Conservation (phyloP, 1,139 yeast species). For the Taphrina sp. region DNA sequence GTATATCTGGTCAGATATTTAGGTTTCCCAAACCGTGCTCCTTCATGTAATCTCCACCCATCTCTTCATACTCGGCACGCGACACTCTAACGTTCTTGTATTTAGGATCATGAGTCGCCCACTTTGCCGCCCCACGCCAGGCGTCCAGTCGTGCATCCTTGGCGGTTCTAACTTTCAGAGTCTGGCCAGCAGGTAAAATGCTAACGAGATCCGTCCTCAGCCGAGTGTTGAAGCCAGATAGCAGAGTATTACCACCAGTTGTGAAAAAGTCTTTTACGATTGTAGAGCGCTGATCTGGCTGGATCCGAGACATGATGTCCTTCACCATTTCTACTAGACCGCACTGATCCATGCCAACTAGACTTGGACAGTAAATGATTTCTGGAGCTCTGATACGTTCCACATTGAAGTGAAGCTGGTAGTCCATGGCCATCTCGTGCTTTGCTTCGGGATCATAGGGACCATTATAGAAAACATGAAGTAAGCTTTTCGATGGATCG, state of each 20-base stretch:
- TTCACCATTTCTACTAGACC: conserved; percentile 77
- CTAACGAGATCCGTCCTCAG: conserved; percentile 63
- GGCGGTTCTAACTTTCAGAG: conserved; percentile 63
- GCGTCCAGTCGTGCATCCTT: conserved; percentile 71
- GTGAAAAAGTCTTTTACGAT: conserved; percentile 52
- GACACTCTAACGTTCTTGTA: conserved; percentile 57
- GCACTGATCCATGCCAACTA: conserved; percentile 94
- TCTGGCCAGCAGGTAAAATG: conserved; percentile 67
- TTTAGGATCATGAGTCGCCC: conserved; percentile 56
- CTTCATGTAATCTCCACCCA: conserved; percentile 83
- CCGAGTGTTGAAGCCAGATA: conserved; percentile 67
- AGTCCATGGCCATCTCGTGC: conserved; percentile 58
- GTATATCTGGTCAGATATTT: no score
- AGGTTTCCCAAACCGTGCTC: conserved; percentile 78
- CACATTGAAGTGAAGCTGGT: conserved; percentile 83
- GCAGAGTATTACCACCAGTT: conserved; percentile 78
- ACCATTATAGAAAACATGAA: conserved; percentile 86
- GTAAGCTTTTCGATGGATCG: conserved; percentile 77
- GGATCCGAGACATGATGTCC: conserved; percentile 61
- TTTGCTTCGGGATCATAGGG: conserved; percentile 56
- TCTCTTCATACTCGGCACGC: conserved; percentile 74
- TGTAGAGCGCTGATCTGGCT: conserved; percentile 47
- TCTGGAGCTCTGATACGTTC: conserved; percentile 94
- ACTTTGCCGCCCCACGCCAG: conserved; percentile 91
- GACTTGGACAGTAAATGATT: conserved; percentile 80